These are phyloP conservation scores for Nematodospora valgi DNA, from an alignment of 805 yeast species.

Conservation along the genomic window DNA sequence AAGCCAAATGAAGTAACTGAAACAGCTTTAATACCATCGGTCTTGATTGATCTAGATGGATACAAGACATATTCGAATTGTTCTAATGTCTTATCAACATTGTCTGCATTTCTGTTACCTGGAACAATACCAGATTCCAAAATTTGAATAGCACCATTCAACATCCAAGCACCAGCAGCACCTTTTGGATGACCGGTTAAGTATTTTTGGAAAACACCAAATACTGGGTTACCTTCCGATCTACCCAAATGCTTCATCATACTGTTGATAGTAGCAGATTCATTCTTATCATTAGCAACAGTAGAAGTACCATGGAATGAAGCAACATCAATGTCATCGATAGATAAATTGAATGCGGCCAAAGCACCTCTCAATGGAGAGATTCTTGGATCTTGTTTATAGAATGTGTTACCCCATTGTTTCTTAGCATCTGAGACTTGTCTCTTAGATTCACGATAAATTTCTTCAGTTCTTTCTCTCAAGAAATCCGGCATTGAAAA, in stretches of 20 bases:
- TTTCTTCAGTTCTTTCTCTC: slow-evolving; percentile 82
- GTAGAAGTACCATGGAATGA: slow-evolving; percentile 99
- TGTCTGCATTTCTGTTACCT: slow-evolving; percentile 98
- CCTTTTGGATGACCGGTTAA: slow-evolving; percentile 99
- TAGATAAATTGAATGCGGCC: slow-evolving; percentile 87
- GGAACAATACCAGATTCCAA: slow-evolving; percentile 92
- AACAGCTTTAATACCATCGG: slow-evolving; percentile 97
- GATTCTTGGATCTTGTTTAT: slow-evolving; percentile 85
- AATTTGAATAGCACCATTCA: slow-evolving; percentile 95
- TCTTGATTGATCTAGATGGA: slow-evolving; percentile 90
- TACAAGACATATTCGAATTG: slow-evolving; percentile 84
- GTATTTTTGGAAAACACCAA: slow-evolving; percentile 98
- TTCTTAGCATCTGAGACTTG: slow-evolving; percentile 87
- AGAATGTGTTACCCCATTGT: slow-evolving; percentile 96
- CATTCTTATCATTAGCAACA: slow-evolving; percentile 98
- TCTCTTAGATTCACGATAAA: slow-evolving; percentile 76
- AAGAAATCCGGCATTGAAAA: slow-evolving; percentile 49
- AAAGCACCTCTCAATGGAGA: slow-evolving; percentile 96
- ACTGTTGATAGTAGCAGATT: slow-evolving; percentile 81
- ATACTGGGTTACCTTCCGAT: slow-evolving; percentile 94
- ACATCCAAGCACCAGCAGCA: slow-evolving; percentile 99
- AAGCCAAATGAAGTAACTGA: slow-evolving; percentile 97
- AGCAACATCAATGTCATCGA: slow-evolving; percentile 94
- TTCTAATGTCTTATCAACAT: slow-evolving; percentile 79
- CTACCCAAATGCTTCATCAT: slow-evolving; percentile 97